Evolutionary conservation across 2,329 filamentous ascomycete genomes (phyloP).

Genomic region (Ophiostoma sp.): DNA sequence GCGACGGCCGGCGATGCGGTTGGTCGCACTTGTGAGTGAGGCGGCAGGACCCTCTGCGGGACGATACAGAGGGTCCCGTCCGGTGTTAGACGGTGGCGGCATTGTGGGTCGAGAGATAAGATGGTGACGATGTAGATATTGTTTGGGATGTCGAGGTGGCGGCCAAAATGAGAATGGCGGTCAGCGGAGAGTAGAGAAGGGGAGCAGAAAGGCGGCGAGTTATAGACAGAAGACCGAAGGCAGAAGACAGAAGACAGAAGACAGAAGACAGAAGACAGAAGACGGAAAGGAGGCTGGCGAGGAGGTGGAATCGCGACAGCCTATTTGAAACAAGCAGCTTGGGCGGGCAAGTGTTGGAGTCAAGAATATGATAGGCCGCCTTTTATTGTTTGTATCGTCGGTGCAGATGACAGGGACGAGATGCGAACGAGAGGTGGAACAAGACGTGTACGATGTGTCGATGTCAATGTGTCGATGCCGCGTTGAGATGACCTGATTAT

Average conservation of each 20-base stretch:
- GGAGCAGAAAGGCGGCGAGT: too few relatives aligned
- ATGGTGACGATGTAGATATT: background rate
- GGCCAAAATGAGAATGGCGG: background rate
- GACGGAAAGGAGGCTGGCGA: background rate
- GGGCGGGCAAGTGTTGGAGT: background rate
- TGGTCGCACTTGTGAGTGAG: conserved; percentile 22
- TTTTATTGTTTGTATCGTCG: background rate
- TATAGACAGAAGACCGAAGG: too few relatives aligned
- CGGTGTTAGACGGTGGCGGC: conserved; percentile 13
- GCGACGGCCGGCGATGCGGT: conserved; percentile 28
- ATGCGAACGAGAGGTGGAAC: background rate
- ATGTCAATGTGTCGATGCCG: background rate
- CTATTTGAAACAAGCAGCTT: background rate
- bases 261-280: background rate
- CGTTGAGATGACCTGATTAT: conserved; percentile 13
- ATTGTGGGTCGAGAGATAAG: conserved; percentile 20
- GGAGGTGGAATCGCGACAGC: conserved; percentile 5
- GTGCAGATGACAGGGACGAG: background rate
- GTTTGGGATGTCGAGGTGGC: too few relatives aligned
- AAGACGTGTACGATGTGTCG: background rate
- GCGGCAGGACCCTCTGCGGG: conserved; percentile 17
- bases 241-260: background rate
- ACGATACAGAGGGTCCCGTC: conserved; percentile 21
- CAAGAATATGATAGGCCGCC: background rate
- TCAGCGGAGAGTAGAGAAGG: background rate